Conservation (phyloP, 2,329 filamentous ascomycete genomes). For the Colletotrichum sp. region DNA sequence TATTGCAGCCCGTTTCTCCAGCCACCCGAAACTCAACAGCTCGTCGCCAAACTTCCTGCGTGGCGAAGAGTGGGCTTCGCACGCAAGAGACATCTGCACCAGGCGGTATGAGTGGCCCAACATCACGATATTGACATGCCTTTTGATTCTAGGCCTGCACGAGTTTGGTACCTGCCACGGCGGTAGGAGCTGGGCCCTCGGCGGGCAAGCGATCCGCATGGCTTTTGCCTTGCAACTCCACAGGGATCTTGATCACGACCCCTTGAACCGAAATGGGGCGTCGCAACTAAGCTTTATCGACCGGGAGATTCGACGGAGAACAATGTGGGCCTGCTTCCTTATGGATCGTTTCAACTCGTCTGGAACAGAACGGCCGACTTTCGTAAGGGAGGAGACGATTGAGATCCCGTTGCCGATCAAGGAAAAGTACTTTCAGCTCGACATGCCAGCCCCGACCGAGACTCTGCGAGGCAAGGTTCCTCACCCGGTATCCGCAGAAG, state of each 20-base stretch:
- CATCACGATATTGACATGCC: slow-evolving; percentile 91
- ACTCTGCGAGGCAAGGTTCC: slow-evolving; percentile 75
- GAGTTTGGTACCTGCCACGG: slow-evolving; percentile 98
- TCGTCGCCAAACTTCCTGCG: slow-evolving; percentile 78
- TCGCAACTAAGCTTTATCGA: slow-evolving; percentile 85
- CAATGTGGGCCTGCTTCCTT: slow-evolving; percentile 98
- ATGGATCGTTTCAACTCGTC: slow-evolving; percentile 99
- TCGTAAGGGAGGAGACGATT: slow-evolving; percentile 87
- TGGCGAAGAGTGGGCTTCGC: slow-evolving; percentile 88
- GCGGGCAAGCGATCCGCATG: slow-evolving; percentile 95
- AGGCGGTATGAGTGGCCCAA: slow-evolving; percentile 93
- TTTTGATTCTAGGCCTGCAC: slow-evolving; percentile 86
- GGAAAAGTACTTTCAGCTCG: slow-evolving; percentile 87
- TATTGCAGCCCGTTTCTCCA: slow-evolving; percentile 92
- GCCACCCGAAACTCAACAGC: slow-evolving; percentile 78
- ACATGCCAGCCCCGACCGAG: slow-evolving; percentile 88
- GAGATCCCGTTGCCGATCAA: slow-evolving; percentile 90
- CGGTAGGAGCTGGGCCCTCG: slow-evolving; percentile 93
- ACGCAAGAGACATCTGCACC: slow-evolving; percentile 85
- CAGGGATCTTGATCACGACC: slow-evolving; percentile 86
- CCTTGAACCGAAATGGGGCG: slow-evolving; percentile 65
- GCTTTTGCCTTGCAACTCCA: slow-evolving; percentile 94
- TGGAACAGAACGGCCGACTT: slow-evolving; percentile 88
- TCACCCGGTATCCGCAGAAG: slow-evolving; percentile 65
- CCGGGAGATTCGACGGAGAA: slow-evolving; percentile 87